These are phyloP conservation scores for Persicaria maculosa DNA, from an alignment of 148 eudicot genomes.

Conservation along the genomic window DNA sequence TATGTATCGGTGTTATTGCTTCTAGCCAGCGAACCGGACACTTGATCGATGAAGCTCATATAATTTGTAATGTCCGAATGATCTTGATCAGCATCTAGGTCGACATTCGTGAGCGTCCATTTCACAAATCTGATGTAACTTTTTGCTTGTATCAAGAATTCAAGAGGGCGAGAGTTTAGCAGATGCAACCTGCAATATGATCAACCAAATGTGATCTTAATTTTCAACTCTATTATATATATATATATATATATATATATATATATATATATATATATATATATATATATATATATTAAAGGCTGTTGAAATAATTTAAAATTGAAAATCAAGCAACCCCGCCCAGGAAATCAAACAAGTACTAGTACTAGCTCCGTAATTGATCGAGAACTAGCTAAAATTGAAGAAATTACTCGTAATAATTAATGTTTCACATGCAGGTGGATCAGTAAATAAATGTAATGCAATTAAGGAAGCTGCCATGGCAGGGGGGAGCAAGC, in stretches of 20 bases:
- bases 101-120: no score
- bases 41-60: conserved; percentile 1
- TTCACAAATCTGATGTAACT: no score
- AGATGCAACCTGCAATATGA: background rate
- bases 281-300: no score
- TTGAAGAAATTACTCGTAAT: background rate
- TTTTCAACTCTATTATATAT: background rate
- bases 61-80: background rate
- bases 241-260: no score
- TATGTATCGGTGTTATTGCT: background rate
- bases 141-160: background rate
- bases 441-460: background rate
- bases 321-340: no score
- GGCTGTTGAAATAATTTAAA: no score
- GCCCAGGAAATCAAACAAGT: background rate
- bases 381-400: no score
- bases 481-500: conserved; percentile 8
- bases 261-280: no score
- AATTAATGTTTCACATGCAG: background rate
- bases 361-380: no score
- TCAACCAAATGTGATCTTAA: background rate
- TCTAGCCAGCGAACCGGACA: background rate
- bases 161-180: background rate
- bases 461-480: background rate
- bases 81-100: background rate